Percentiles rank a stretch among this genome's conserved stretches.
Conservation (phyloP, 31 red algal species). For the Odonthalia washingtoniensis region DNA sequence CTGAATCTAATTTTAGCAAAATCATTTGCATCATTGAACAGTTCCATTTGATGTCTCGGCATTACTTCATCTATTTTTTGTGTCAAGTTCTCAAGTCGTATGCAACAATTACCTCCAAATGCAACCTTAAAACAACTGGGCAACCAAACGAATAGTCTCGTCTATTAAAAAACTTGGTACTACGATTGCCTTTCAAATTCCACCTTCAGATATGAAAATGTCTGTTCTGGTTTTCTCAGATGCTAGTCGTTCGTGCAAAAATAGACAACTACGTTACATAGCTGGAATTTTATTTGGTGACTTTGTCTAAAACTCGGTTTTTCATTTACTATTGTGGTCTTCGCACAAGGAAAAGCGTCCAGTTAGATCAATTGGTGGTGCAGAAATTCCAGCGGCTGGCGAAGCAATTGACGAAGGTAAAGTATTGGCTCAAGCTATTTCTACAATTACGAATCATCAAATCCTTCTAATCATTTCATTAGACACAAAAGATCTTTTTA, state of each 20-base stretch:
- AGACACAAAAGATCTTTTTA: constrained; percentile 3
- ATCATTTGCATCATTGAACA: too few relatives aligned
- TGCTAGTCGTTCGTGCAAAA: background rate
- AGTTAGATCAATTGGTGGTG: background rate
- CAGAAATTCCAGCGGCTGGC: background rate
- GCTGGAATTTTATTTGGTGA: background rate
- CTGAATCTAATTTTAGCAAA: too few relatives aligned
- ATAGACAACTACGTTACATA: constrained; percentile 26
- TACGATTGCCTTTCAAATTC: too few relatives aligned
- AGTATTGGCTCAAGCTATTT: background rate
- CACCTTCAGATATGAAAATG: too few relatives aligned
- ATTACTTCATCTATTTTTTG: too few relatives aligned
- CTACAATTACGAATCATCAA: background rate
- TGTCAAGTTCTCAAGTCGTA: too few relatives aligned
- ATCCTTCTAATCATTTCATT: background rate
- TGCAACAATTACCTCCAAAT: too few relatives aligned
- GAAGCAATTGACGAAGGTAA: constrained; percentile 28
- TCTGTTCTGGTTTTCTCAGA: background rate
- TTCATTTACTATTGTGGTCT: background rate
- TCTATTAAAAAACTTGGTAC: too few relatives aligned
- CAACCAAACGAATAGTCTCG: too few relatives aligned
- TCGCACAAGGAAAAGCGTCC: background rate
- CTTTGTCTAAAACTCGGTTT: background rate
- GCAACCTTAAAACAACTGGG: too few relatives aligned
- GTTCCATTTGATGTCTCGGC: too few relatives aligned